These are phyloP conservation scores for Lichtheimia ornata DNA, from an alignment of 371 early-diverging fungal species.

Conservation along the genomic window DNA sequence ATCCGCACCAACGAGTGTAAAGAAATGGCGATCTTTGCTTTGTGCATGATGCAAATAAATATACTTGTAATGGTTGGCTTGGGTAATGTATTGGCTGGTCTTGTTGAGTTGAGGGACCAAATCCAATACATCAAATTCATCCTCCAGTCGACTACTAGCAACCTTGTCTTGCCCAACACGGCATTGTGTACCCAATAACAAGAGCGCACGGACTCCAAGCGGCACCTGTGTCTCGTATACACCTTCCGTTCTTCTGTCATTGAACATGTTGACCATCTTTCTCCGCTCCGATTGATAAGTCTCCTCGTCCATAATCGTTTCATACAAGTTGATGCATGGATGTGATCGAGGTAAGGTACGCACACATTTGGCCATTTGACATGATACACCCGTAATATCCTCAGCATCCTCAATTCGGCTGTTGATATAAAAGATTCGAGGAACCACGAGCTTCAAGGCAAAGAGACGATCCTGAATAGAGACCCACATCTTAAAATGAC, in stretches of 20 bases:
- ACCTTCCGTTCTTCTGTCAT: conserved; percentile 87
- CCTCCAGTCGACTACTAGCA: conserved; percentile 35
- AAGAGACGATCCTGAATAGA: conserved; percentile 71
- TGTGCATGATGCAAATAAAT: conserved; percentile 72
- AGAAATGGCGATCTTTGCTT: conserved; percentile 73
- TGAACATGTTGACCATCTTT: conserved; percentile 77
- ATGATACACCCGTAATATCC: conserved; percentile 25
- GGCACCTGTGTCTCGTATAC: conserved; percentile 92
- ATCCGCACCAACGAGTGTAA: conserved; percentile 68
- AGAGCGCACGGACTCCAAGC: conserved; percentile 75
- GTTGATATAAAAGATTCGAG: conserved; percentile 87
- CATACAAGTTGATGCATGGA: conserved; percentile 68
- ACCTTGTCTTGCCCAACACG: conserved; percentile 37
- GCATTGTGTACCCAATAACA: conserved; percentile 68
- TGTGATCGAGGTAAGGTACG: conserved; percentile 73
- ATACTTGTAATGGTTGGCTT: conserved; percentile 55
- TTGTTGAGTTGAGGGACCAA: conserved; percentile 39
- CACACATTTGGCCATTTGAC: conserved; percentile 33
- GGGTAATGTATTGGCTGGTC: conserved; percentile 36
- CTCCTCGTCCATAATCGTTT: conserved; percentile 78
- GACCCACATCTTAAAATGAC: conserved; percentile 86
- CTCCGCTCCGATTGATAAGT: conserved; percentile 71
- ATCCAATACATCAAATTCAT: conserved; percentile 57
- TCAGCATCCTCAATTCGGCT: conserved; percentile 60
- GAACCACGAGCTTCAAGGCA: conserved; percentile 72